Base-by-base conservation (phyloP, 192 early-diverging fungal genomes). In the Ambispora gerdemannii region DNA sequence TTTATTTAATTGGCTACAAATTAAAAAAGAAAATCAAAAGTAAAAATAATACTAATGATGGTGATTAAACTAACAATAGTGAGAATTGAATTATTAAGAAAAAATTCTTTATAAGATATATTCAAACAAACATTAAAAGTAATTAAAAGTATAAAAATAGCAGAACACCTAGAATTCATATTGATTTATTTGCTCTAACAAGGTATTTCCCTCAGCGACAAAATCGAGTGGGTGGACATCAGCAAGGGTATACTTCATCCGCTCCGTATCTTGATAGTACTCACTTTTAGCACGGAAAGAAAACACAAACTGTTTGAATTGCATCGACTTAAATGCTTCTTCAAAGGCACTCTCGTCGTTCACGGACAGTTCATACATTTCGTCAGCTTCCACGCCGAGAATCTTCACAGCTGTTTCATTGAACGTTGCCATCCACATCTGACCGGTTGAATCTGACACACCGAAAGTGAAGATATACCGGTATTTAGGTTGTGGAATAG, bases 401-500 rank as follows among this genome's bases (percentile, higher is more conserved):
- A 99, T 63, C 33, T 68, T 6, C 61, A 79, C 74, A 47, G 85
- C 95, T 0, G 81, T 65, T 3, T 98, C 97, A 75, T 97, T 92
- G 75, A 99, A 99, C 15, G 85, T 86, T 61, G 85, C 82, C 50
- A 96, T 64, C 92, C 91, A 99, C 36, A 82, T 75, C 71, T 92
- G 89, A 25, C 92, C 91, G 1, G 91, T 90, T 30, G 89, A 80
- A 74, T 99, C 97, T 53, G 82, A 78, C 27, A 91, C 78, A 56
- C 83, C 86, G 47, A 89, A 43, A n/a, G 83, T 83, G 70, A 95
- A 78, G 49, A 97, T 88, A 75, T 95, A 98, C 74, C 93, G 79
- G 15, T 43, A 43, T 15, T 15, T 43, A 43, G 6, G 15, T 10
- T 43, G 38, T 43, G 38, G 38, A 43, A 15, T 10, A 15, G 38